A percentile compares a stretch with the other conserved stretches of the same genome.
phyloP scores from a whole-genome alignment of 2,329 filamentous ascomycete genomes.

The Calonectria pteridis region DNA sequence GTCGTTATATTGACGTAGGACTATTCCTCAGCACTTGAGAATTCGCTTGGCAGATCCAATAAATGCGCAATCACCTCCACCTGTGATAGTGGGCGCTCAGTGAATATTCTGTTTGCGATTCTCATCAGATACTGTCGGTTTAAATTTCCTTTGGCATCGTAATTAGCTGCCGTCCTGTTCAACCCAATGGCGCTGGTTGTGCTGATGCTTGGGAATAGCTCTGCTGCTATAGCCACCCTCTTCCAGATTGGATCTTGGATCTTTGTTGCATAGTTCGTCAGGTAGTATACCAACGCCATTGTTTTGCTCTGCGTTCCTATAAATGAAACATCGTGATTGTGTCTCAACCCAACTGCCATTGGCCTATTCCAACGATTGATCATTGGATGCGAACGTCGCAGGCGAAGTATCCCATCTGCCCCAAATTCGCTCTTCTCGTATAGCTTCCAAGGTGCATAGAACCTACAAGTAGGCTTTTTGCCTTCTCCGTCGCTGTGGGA shows the following conservation, averaged over 20 bases:
- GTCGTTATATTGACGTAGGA: slow-evolving; percentile 19
- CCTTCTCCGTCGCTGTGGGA: not conserved
- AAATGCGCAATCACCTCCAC: slow-evolving; percentile 4
- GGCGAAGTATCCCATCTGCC: slow-evolving; percentile 2
- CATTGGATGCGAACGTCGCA: not conserved
- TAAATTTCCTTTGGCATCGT: slow-evolving; percentile 1
- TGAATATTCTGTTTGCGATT: slow-evolving; percentile 12
- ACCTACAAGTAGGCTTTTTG: not conserved
- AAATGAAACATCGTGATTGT: slow-evolving; percentile 23
- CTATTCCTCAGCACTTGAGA: slow-evolving; percentile 5
- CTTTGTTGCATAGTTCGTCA: slow-evolving; percentile 20
- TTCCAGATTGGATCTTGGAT: slow-evolving; percentile 19
- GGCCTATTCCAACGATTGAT: slow-evolving; percentile 11
- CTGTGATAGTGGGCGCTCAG: not conserved
- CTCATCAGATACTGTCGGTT: slow-evolving; percentile 12
- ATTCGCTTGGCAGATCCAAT: slow-evolving; percentile 1
- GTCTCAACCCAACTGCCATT: not conserved
- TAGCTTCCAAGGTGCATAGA: slow-evolving; percentile 16
- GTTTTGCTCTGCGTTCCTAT: slow-evolving; percentile 19
- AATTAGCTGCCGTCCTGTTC: not conserved
- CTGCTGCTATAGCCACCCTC: not conserved
- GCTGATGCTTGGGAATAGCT: not conserved
- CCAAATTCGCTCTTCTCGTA: slow-evolving; percentile 3
- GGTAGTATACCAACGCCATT: slow-evolving; percentile 14
- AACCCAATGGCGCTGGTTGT: not conserved